Percentiles rank a stretch among this genome's conserved stretches.
Conservation (phyloP, 768 basidiomycete species). For the Lactarius akahatsu region DNA sequence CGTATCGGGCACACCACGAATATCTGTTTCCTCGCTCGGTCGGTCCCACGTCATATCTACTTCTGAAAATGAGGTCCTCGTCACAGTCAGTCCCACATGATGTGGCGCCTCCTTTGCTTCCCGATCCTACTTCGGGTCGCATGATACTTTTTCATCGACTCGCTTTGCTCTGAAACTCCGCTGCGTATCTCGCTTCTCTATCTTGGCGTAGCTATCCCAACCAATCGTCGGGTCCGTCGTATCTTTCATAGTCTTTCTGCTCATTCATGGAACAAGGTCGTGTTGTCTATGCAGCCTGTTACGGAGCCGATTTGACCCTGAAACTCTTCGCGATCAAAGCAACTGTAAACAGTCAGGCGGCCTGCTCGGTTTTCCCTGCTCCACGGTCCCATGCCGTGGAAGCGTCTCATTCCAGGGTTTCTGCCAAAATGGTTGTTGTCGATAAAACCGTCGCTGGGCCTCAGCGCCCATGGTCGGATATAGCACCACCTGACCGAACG, state of each 20-base stretch:
- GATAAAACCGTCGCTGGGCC: neutral
- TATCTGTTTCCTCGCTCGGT: neutral
- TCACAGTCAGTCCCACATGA: slow-evolving; percentile 10
- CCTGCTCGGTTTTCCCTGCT: neutral
- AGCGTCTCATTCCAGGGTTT: neutral
- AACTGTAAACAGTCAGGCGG: neutral
- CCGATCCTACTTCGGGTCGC: slow-evolving; percentile 2
- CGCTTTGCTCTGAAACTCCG: neutral
- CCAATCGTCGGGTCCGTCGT: neutral
- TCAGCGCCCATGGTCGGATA: neutral
- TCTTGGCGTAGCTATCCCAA: neutral
- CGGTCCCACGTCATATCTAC: slow-evolving; percentile 1
- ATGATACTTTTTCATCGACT: neutral
- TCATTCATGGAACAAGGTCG: neutral
- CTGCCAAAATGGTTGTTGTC: neutral
- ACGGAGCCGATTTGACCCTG: neutral
- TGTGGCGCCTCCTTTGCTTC: slow-evolving; percentile 1
- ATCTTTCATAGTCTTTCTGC: neutral
- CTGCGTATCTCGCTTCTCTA: neutral
- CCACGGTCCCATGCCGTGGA: neutral
- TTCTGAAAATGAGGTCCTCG: neutral
- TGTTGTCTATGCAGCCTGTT: neutral
- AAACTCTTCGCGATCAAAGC: neutral
- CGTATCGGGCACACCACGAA: neutral
- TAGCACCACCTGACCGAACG: neutral